Evolutionary conservation across 805 yeast species (phyloP), one percentile per base, ranked within the genome.

Genomic region (Kockiozyma suomiensis): DNA sequence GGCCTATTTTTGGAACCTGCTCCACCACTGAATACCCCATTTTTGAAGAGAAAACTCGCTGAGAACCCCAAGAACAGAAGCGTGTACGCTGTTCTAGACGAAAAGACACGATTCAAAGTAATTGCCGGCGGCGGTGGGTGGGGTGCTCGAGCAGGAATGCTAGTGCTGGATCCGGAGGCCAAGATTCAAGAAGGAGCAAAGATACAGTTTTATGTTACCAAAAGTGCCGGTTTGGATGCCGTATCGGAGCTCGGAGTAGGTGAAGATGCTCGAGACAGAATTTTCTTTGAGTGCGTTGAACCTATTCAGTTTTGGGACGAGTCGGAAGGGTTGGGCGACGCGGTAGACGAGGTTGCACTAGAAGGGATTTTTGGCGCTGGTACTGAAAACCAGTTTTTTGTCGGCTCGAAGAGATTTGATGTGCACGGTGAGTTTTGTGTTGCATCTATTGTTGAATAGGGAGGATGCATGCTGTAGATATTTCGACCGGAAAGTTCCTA

Each of bases 111-210:
- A 55, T 81, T 74, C 70, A 81, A 82, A 68, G 84, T 86, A 21
- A 77, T 84, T 37, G 91, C 89, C 4, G 91, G 91, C 3, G 91
- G 91, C 1, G 87, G 90, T 1, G 85, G 86, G 1, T 86, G 90
- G 90, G 88, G 90, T 0, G 82, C 85, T 30, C 81, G 86, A 57
- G 84, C 87, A 1, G 82, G 82, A 35, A 81, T 84, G 70, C 75
- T 86, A n/a, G 91, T 84, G 0, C 70, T 86, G 12, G 86, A 86
- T 30, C 85, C 89, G 0, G 79, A 79, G 1, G 85, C 85, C 1
- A 68, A 74, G 23, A 67, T 80, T 4, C 56, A 56, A 1, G 72
- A 68, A n/a, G 85, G 85, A n/a, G 80, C 78, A 64, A 68, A 70
- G 40, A 72, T 83, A 42, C 75, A 78, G 61, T 82, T 83, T 66